phyloP scores from a whole-genome alignment of 768 basidiomycete genomes.

The Tylopilus sp. region DNA sequence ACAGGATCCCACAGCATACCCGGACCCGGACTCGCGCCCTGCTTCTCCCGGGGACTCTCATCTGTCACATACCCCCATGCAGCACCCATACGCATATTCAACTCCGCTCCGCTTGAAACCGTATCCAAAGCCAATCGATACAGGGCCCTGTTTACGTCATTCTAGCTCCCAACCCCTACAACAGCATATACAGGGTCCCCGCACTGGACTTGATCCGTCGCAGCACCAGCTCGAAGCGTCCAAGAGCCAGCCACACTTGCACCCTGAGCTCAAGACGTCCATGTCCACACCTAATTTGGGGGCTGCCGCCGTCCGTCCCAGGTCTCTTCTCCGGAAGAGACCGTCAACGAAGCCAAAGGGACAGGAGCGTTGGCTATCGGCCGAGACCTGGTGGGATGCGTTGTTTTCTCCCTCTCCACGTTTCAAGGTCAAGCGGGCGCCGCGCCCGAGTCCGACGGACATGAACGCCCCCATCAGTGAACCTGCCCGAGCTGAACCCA shows the following conservation, averaged over 20 bases:
- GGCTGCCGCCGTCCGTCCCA: constrained; percentile 6
- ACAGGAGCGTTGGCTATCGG: constrained; percentile 64
- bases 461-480: constrained; percentile 51
- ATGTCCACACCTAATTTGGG: constrained; percentile 67
- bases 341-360: constrained; percentile 34
- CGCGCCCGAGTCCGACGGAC: constrained; percentile 18
- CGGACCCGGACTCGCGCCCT: constrained; percentile 16
- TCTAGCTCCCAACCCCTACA: constrained; percentile 25
- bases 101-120: constrained; percentile 19
- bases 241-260: not conserved
- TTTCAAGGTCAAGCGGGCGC: constrained; percentile 48
- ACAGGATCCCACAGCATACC: constrained; percentile 10
- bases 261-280: constrained; percentile 44
- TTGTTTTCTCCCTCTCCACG: constrained; percentile 73
- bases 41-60: constrained; percentile 14
- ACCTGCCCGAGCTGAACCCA: constrained; percentile 31
- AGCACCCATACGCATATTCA: constrained; percentile 54
- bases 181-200: constrained; percentile 10
- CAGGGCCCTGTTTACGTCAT: constrained; percentile 15
- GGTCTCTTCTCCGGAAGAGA: constrained; percentile 19
- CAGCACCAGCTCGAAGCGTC: constrained; percentile 3
- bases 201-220: not conserved
- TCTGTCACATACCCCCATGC: constrained; percentile 27
- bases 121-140: not conserved
- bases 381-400: constrained; percentile 82